A percentile compares a stretch with the other conserved stretches of the same genome.
Conservation (phyloP, 108 stramenopile genomes). For the Cyclotella atomus region DNA sequence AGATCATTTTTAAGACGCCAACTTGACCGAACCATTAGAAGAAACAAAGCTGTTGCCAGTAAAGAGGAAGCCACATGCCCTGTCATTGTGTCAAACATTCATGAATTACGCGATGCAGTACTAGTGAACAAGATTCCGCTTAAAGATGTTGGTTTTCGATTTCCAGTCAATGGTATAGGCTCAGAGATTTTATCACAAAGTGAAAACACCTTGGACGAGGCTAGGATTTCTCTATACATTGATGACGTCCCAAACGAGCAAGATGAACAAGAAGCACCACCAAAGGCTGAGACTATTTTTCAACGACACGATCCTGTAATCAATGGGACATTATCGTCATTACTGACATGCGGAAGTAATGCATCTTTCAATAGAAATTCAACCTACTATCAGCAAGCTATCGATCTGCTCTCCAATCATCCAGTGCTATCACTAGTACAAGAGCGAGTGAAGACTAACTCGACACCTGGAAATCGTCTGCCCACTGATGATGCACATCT, state of each 20-base stretch:
- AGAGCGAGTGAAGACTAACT: slow-evolving; percentile 44
- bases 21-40: neutral
- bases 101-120: slow-evolving; percentile 41
- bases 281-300: slow-evolving; percentile 11
- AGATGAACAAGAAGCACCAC: neutral
- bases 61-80: slow-evolving; percentile 44
- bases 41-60: neutral
- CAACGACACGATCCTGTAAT: slow-evolving; percentile 47
- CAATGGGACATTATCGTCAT: slow-evolving; percentile 43
- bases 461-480: slow-evolving; percentile 45
- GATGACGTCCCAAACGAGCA: neutral
- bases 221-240: neutral
- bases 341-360: slow-evolving; percentile 14
- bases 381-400: slow-evolving; percentile 25
- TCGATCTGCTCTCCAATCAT: slow-evolving; percentile 41
- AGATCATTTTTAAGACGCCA: neutral
- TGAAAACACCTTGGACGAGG: neutral
- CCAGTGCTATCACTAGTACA: slow-evolving; percentile 43
- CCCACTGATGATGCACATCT: slow-evolving; percentile 31
- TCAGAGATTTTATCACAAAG: slow-evolving; percentile 16
- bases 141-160: slow-evolving; percentile 48
- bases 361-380: slow-evolving; percentile 10
- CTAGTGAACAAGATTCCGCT: slow-evolving; percentile 35
- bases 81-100: slow-evolving; percentile 38
- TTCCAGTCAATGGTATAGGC: slow-evolving; percentile 32